A percentile compares a stretch with the other conserved stretches of the same genome.
These are phyloP conservation scores for Monosporozyma aerobia DNA, from an alignment of 805 yeast genomes.

Conservation along the genomic window DNA sequence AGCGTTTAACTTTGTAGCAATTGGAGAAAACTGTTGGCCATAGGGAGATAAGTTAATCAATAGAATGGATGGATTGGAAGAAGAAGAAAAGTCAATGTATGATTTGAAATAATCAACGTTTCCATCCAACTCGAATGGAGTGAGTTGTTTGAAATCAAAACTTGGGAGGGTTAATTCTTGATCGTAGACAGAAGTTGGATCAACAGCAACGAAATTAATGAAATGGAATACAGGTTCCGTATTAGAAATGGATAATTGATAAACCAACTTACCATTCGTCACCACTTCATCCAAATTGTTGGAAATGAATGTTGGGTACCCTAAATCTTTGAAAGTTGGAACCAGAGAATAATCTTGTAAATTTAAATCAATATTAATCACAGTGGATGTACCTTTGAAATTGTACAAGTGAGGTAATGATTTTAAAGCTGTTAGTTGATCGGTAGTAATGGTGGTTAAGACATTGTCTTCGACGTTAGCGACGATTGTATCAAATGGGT, in stretches of 20 bases:
- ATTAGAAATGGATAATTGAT: constrained; percentile 42
- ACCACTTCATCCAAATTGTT: constrained; percentile 45
- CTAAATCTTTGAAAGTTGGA: constrained; percentile 65
- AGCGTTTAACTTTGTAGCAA: constrained; percentile 17
- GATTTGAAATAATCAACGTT: not conserved
- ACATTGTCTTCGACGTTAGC: constrained; percentile 7
- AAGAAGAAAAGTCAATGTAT: not conserved
- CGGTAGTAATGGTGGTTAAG: constrained; percentile 41
- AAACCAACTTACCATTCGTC: constrained; percentile 48
- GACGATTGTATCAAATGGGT: constrained; percentile 21
- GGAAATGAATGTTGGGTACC: constrained; percentile 59
- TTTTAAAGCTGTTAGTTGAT: constrained; percentile 44
- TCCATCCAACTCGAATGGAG: not conserved
- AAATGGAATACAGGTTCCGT: constrained; percentile 64
- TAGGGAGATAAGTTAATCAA: constrained; percentile 58
- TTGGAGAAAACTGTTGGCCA: constrained; percentile 35
- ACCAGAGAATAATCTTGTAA: constrained; percentile 58
- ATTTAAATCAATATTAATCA: constrained; percentile 53
- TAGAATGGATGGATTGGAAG: not conserved
- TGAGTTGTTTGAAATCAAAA: not conserved
- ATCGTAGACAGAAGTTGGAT: constrained; percentile 5
- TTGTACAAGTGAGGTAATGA: constrained; percentile 49
- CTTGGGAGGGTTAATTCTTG: not conserved
- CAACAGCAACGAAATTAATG: constrained; percentile 26
- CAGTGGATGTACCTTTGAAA: constrained; percentile 37